Evolutionary conservation across 2,329 filamentous ascomycete genomes (phyloP).

Genomic region (Penicillium psychrosexuale): DNA sequence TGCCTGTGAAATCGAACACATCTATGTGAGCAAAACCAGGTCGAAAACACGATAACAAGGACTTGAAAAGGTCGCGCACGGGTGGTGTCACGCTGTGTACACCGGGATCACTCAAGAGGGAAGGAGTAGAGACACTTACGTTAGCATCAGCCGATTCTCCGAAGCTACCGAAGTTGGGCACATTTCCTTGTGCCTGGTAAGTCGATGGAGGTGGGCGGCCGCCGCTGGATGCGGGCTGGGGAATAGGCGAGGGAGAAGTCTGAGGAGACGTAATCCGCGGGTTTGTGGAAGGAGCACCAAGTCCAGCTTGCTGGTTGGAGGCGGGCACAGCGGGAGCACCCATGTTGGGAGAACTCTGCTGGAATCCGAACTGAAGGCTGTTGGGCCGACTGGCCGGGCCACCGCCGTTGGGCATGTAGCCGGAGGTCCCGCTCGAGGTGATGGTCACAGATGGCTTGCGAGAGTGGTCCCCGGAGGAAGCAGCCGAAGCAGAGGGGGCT

Average conservation of each 20-base stretch:
- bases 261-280: slow-evolving; percentile 78
- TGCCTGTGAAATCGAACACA: slow-evolving; percentile 64
- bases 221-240: slow-evolving; percentile 79
- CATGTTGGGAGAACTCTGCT: slow-evolving; percentile 61
- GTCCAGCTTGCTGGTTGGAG: slow-evolving; percentile 37
- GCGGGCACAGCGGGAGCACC: slow-evolving; percentile 56
- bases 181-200: slow-evolving; percentile 66
- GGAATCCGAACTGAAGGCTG: slow-evolving; percentile 76
- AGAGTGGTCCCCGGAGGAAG: slow-evolving; percentile 61
- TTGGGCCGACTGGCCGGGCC: slow-evolving; percentile 57
- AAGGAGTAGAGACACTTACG: slow-evolving; percentile 53
- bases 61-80: neutral
- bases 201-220: slow-evolving; percentile 78
- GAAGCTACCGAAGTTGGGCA: slow-evolving; percentile 78
- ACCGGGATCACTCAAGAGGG: neutral
- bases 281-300: slow-evolving; percentile 54
- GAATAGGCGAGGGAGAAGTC: slow-evolving; percentile 88
- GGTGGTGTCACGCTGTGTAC: neutral
- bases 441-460: slow-evolving; percentile 91
- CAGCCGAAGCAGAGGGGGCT: slow-evolving; percentile 42
- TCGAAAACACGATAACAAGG: neutral
- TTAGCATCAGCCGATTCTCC: slow-evolving; percentile 65
- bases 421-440: slow-evolving; percentile 73
- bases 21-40: slow-evolving; percentile 51
- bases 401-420: slow-evolving; percentile 76